Conservation (phyloP, 202 grass and related monocot species). For the Bolboschoenoplectus hybrid region DNA sequence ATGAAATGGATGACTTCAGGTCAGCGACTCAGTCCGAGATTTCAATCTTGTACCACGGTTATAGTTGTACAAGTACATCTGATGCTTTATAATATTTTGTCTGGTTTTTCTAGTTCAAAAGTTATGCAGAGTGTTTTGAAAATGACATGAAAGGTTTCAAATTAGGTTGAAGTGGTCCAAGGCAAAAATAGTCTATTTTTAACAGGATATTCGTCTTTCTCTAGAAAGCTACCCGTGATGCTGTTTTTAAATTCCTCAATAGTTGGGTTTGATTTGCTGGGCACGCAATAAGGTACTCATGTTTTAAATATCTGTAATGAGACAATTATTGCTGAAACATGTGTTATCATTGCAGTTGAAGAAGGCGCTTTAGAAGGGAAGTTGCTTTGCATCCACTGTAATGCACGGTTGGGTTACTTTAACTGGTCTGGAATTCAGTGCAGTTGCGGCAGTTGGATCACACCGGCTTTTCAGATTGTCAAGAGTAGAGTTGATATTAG, state of each 20-base stretch:
- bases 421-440: constrained; percentile 94
- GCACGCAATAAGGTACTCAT: not conserved
- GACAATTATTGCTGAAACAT: not conserved
- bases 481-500: constrained; percentile 93
- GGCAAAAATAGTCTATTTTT: not conserved
- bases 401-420: constrained; percentile 83
- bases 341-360: constrained; percentile 59
- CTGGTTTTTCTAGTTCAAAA: not conserved
- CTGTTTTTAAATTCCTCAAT: not conserved
- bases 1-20: constrained; percentile 98
- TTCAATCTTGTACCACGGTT: not conserved
- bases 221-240: not conserved
- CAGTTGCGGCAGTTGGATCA: constrained; percentile 87
- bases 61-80: not conserved
- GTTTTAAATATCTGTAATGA: not conserved
- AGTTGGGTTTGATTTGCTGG: not conserved
- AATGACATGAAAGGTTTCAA: not conserved
- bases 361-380: constrained; percentile 92
- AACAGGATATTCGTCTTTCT: not conserved
- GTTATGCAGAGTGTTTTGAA: constrained; percentile 1
- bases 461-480: constrained; percentile 85
- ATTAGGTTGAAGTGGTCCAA: not conserved
- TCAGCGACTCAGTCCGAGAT: constrained; percentile 14
- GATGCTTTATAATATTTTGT: not conserved
- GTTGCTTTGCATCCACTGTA: constrained; percentile 79